Evolutionary conservation across 2,329 filamentous ascomycete species (phyloP).

Genomic region (Geoglossum cookeanum): DNA sequence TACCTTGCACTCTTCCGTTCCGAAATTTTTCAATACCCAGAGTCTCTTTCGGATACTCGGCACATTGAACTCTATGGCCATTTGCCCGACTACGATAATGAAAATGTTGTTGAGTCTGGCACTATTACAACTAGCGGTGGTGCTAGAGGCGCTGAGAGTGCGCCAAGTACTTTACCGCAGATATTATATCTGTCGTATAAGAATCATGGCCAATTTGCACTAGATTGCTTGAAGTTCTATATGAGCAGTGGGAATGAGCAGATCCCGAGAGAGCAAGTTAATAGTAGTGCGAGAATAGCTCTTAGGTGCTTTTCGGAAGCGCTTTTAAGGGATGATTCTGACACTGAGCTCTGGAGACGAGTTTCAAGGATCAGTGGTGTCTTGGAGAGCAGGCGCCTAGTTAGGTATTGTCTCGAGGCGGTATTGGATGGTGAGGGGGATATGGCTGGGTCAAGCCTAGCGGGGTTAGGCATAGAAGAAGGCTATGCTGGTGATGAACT

Average conservation of each 20-base stretch:
- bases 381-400: constrained; percentile 37
- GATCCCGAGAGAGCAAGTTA: neutral
- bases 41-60: constrained; percentile 69
- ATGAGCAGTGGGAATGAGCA: neutral
- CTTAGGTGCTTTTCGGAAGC: constrained; percentile 39
- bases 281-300: constrained; percentile 17
- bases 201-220: constrained; percentile 76
- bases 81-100: constrained; percentile 10
- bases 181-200: constrained; percentile 89
- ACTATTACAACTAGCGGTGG: constrained; percentile 17
- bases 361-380: constrained; percentile 37
- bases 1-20: constrained; percentile 76
- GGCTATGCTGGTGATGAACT: constrained; percentile 33
- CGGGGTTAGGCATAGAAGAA: constrained; percentile 39
- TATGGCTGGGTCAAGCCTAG: constrained; percentile 33
- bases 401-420: constrained; percentile 43
- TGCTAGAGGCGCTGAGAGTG: constrained; percentile 48
- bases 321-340: constrained; percentile 43
- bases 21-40: constrained; percentile 84
- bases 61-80: constrained; percentile 37
- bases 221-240: constrained; percentile 51
- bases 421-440: constrained; percentile 43
- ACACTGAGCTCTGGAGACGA: constrained; percentile 44
- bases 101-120: constrained; percentile 15
- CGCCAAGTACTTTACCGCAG: constrained; percentile 66